phyloP scores from a whole-genome alignment of 495 filamentous ascomycete species.

The Penicillium chermesinum region DNA sequence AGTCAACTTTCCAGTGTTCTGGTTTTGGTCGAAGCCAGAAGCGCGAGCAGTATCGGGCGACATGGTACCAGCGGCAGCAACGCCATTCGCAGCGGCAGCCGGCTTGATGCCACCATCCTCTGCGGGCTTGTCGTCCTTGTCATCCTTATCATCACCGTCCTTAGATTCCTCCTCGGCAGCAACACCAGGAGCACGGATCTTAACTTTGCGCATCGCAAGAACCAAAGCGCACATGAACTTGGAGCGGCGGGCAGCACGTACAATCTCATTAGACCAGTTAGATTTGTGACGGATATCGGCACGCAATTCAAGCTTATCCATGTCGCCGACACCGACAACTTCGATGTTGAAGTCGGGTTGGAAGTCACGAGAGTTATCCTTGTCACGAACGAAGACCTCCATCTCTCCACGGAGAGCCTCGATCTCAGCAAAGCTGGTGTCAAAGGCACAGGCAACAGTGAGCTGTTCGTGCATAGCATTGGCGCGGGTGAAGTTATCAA shows the following conservation, averaged over 20 bases:
- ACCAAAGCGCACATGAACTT: conserved; percentile 97
- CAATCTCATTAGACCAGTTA: conserved; percentile 90
- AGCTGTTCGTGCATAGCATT: conserved; percentile 89
- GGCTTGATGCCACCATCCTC: conserved; percentile 8
- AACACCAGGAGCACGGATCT: conserved; percentile 77
- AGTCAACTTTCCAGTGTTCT: conserved; percentile 24
- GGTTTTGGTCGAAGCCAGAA: conserved; percentile 32
- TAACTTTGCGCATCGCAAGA: conserved; percentile 76
- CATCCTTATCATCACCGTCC: conserved; percentile 50
- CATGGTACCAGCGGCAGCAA: conserved; percentile 8
- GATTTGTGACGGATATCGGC: conserved; percentile 86
- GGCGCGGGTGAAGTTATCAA: conserved; percentile 86
- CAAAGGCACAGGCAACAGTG: conserved; percentile 72
- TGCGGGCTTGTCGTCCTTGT: conserved; percentile 35
- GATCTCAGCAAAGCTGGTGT: conserved; percentile 82
- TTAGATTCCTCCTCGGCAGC: conserved; percentile 60
- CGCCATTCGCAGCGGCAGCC: conserved; percentile 7
- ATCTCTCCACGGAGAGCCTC: conserved; percentile 77
- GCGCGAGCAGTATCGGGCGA: conserved; percentile 23
- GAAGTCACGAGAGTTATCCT: conserved; percentile 89
- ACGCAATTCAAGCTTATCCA: conserved; percentile 81
- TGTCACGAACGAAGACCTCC: conserved; percentile 73
- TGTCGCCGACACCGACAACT: conserved; percentile 71
- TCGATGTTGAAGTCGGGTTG: conserved; percentile 75
- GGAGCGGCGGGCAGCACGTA: conserved; percentile 77